phyloP scores from a whole-genome alignment of 306 rosid species.

The Prosopis cineraria region DNA sequence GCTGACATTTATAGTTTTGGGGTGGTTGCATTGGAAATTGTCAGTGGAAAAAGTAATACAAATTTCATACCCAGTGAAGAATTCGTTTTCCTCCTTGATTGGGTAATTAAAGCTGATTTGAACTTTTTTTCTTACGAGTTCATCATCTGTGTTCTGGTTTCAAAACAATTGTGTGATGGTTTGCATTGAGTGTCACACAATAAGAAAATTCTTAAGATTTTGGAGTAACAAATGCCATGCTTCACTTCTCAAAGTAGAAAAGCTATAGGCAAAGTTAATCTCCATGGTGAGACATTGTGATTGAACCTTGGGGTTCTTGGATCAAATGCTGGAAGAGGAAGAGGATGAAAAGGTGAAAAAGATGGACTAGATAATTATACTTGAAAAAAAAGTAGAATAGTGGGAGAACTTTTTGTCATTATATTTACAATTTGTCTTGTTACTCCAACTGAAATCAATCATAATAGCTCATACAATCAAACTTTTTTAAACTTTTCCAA shows the following conservation, averaged over 20 bases:
- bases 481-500: too few species aligned
- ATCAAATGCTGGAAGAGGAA: background rate
- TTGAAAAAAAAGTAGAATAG: too few species aligned
- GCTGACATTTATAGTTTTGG: background rate
- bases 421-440: too few species aligned
- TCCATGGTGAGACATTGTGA: background rate
- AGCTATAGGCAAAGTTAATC: background rate
- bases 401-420: too few species aligned
- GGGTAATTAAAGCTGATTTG: background rate
- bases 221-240: background rate
- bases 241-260: background rate
- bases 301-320: background rate
- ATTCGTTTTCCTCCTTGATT: background rate
- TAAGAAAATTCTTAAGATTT: background rate
- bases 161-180: background rate
- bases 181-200: background rate
- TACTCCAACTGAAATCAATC: too few species aligned
- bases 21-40: conserved; percentile 1
- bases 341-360: too few species aligned
- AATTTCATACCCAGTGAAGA: background rate
- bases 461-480: too few species aligned
- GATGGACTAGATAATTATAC: too few species aligned
- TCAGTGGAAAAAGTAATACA: background rate
- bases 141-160: background rate
- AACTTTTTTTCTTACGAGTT: background rate